Conservation (phyloP, 2,329 filamentous ascomycete species). For the Zasmidium citrigriseum region DNA sequence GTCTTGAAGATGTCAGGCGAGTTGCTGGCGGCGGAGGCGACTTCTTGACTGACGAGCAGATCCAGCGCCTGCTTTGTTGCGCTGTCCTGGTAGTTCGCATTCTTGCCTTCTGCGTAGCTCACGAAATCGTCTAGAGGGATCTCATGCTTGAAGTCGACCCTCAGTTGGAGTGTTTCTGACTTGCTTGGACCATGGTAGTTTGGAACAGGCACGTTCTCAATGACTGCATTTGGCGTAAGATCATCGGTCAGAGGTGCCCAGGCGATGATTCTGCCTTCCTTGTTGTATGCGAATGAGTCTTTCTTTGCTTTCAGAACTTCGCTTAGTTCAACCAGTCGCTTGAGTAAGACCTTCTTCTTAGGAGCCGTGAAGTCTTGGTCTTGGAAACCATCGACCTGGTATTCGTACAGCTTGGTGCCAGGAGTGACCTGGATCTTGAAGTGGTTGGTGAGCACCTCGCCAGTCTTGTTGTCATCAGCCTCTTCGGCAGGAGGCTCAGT, state of each 20-base stretch:
- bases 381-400: conserved; percentile 7
- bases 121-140: conserved; percentile 4
- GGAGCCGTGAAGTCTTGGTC: conserved; percentile 7
- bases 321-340: conserved; percentile 10
- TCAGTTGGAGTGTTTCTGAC: neutral
- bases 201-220: neutral
- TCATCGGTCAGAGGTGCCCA: neutral
- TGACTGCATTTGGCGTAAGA: neutral
- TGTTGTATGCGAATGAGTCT: conserved; percentile 17
- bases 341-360: conserved; percentile 13
- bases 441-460: conserved; percentile 15
- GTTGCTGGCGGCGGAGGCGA: conserved; percentile 9
- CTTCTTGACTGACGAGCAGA: conserved; percentile 15
- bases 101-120: conserved; percentile 2
- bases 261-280: conserved; percentile 16
- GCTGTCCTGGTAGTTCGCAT: conserved; percentile 6
- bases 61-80: neutral
- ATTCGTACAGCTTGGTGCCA: conserved; percentile 18
- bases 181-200: neutral
- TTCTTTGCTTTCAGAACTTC: conserved; percentile 5
- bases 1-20: neutral
- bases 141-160: neutral
- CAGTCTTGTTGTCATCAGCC: no score
- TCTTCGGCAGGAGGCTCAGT: no score
- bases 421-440: conserved; percentile 11